Evolutionary conservation across 305 asterid species (phyloP), one percentile per base, ranked within the genome.

Genomic region (Plantago lanceolata): DNA sequence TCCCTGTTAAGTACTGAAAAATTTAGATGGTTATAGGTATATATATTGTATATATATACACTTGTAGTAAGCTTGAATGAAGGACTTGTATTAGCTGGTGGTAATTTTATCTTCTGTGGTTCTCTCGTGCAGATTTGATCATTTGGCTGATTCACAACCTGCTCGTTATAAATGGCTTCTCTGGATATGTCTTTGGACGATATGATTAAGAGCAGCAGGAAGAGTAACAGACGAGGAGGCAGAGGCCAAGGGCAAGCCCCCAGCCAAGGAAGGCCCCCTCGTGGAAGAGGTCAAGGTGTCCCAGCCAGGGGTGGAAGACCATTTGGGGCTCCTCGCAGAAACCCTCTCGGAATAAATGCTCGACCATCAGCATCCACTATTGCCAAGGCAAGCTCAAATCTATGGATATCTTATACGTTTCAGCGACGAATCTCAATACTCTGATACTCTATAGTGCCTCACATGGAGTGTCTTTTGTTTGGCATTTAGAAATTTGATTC

Each of bases 301-400:
- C 26, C 88, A 40, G 71, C 72, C 72, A 75, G 96, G 73, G 95
- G 96, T 84, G 97, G 95, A 70, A 84, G 93, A 78, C 68, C 80
- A 19, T 70, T 83, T 54, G 96, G 88, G 24, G 80, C 86, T 67
- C 84, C 85, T 68, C 86, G 79, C 55, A 80, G 87, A 80, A 83
- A 78, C 63, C 86, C 84, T 5, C 95, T 93, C 17, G 94, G 97
- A 55, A 84, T 88, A 56, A 85, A 88, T 76, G 57, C 86, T 78
- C 94, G 85, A 29, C 81, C 90, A 7, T 84, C 99, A 52, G 78
- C 97, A 60, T 77, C 62, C 75, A 51, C 84, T 18, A 90, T 93
- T 77, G 87, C 94, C 81, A 93, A 93, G 99, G 99, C 99, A 93
- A 93, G 99, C 97, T 72, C 83, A 28, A 77, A 82, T 75, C 80